Evolutionary conservation across 192 early-diverging fungal genomes (phyloP), one percentile per base, ranked within the genome.

Genomic region (Chytriomyces confervae): DNA sequence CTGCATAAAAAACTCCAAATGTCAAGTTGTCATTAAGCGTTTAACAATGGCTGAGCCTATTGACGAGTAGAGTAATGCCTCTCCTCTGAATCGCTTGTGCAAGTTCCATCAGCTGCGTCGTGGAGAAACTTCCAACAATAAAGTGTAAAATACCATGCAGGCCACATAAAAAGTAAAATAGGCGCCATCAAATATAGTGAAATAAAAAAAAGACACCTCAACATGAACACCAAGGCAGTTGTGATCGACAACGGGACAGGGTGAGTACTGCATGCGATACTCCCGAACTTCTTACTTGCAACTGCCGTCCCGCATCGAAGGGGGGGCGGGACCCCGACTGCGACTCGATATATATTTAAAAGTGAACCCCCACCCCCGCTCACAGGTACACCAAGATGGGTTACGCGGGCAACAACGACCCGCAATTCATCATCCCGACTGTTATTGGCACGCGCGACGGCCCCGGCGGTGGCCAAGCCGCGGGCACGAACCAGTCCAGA

Each of bases 161-260:
- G 36, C 36, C 0, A 1, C 4, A 36, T 27, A 36, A 36, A 36
- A 36, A 36, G 36, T 36, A 36, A 36, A 36, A 36, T 36, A 36
- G 36, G 36, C 57, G 16, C 57, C 57, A 60, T 60, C 57, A 16
- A 7, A 16, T 20, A 60, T 5, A 60, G 16, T 0, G 57, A 16
- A 65, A 23, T 65, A 29, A 57, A 57, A 13, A 71, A 18, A 36
- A 36, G 36, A 36, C 36, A 57, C 50, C 16, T 24, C 6, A 49
- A 76, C 7, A 76, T 76, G 74, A 76, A 66, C 57, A 79, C 79
- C n/a, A 80, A 69, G 43, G 89, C 94, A 47, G 94, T 98, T 51
- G 94, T 98, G 80, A 96, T 98, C 81, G 97, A 98, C 87, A 98
- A 98, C 88, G 97, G 97, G 79, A 98, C 97, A 47, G 97, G 97